A percentile compares a stretch with the other conserved stretches of the same genome.
Conservation (phyloP, 2,329 filamentous ascomycete genomes). For the Calonectria hawksworthii region DNA sequence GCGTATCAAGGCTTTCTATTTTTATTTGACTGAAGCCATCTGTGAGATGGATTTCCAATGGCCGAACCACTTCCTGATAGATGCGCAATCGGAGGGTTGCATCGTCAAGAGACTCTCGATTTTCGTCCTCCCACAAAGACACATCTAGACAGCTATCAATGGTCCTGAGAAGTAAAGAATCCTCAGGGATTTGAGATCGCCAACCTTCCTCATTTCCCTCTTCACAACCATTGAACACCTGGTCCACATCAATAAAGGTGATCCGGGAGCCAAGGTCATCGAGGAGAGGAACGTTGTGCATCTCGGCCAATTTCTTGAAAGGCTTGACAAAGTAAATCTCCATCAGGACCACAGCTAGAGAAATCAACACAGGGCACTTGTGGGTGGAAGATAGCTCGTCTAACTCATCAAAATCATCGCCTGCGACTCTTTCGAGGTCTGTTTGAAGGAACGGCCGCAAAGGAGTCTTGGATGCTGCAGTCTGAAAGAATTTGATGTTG, state of each 20-base stretch:
- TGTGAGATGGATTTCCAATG: background rate
- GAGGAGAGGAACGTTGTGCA: background rate
- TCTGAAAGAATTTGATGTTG: constrained; percentile 29
- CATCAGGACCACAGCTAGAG: constrained; percentile 20
- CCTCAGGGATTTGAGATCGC: constrained; percentile 9
- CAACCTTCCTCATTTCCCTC: background rate
- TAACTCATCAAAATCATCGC: background rate
- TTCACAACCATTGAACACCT: constrained; percentile 20
- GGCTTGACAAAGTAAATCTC: constrained; percentile 24
- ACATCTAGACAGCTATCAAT: constrained; percentile 24
- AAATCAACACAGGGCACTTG: too few species aligned
- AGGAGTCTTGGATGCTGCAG: constrained; percentile 8
- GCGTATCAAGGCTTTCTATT: background rate
- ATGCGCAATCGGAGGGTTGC: background rate
- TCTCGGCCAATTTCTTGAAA: background rate
- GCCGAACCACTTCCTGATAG: background rate
- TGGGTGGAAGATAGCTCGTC: too few species aligned
- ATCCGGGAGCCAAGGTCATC: background rate
- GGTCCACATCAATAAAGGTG: background rate
- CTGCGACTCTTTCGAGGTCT: background rate
- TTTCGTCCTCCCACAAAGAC: constrained; percentile 20
- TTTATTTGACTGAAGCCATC: background rate
- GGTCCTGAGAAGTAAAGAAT: background rate
- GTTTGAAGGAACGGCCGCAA: constrained; percentile 30
- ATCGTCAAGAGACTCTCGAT: background rate